Percentiles rank a stretch among this genome's conserved stretches.
Evolutionary conservation across 108 stramenopile species (phyloP).

Genomic region (Nitzschia sp.): DNA sequence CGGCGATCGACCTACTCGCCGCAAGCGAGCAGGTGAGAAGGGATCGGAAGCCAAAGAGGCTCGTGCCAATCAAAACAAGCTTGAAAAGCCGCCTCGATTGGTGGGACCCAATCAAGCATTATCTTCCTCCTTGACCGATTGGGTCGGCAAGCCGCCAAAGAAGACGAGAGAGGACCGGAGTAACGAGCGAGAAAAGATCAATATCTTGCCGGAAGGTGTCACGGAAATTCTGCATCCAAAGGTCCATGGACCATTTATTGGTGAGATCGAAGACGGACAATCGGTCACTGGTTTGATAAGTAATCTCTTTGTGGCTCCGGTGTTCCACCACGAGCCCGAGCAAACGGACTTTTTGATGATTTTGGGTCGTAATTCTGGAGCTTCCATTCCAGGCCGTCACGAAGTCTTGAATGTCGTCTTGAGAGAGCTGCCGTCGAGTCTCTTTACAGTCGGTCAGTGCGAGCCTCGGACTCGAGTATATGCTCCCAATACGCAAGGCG

Average conservation of each 20-base stretch:
- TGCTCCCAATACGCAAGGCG: slow-evolving; percentile 75
- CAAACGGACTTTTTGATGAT: slow-evolving; percentile 89
- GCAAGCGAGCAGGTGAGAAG: slow-evolving; percentile 48
- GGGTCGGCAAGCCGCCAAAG: slow-evolving; percentile 73
- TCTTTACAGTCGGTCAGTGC: slow-evolving; percentile 81
- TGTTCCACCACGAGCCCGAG: slow-evolving; percentile 79
- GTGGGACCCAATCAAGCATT: slow-evolving; percentile 58
- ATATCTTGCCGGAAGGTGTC: slow-evolving; percentile 83
- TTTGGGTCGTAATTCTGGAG: slow-evolving; percentile 52
- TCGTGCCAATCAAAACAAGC: slow-evolving; percentile 8
- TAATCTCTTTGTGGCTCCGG: slow-evolving; percentile 87
- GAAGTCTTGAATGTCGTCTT: slow-evolving; percentile 67
- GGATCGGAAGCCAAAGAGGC: slow-evolving; percentile 33
- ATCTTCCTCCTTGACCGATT: slow-evolving; percentile 59
- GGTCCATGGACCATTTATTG: slow-evolving; percentile 86
- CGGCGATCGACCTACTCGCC: slow-evolving; percentile 79
- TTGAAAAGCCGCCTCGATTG: slow-evolving; percentile 50
- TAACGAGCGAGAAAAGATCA: slow-evolving; percentile 47
- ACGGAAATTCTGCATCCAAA: slow-evolving; percentile 85
- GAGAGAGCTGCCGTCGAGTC: slow-evolving; percentile 69
- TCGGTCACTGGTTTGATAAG: slow-evolving; percentile 76
- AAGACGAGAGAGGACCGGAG: slow-evolving; percentile 60
- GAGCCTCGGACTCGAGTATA: slow-evolving; percentile 82
- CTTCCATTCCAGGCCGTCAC: slow-evolving; percentile 33
- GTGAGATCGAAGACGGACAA: slow-evolving; percentile 81